Evolutionary conservation across 495 filamentous ascomycete species (phyloP).

Genomic region (Xylaria palmicola): DNA sequence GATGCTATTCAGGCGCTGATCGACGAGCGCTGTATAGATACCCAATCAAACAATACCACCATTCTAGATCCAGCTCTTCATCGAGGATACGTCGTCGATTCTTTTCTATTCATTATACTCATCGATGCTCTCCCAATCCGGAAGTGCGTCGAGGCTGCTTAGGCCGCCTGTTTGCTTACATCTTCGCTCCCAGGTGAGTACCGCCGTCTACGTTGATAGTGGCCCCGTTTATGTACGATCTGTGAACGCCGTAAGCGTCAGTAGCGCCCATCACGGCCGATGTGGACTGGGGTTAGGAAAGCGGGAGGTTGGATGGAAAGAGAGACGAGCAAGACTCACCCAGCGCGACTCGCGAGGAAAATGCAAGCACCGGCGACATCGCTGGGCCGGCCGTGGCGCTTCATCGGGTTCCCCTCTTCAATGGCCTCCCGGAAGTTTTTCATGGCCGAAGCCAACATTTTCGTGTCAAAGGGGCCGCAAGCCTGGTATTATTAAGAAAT

Average conservation of each 20-base stretch:
- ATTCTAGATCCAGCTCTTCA: not conserved
- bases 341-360: constrained; percentile 69
- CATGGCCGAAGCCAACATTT: constrained; percentile 79
- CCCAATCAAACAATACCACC: not conserved
- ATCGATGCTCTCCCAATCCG: not conserved
- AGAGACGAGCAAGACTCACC: constrained; percentile 31
- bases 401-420: constrained; percentile 62
- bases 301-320: not conserved
- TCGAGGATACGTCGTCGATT: no score
- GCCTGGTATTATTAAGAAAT: constrained; percentile 50
- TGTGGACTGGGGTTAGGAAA: not conserved
- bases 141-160: not conserved
- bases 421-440: constrained; percentile 61
- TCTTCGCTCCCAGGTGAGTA: constrained; percentile 32
- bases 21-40: constrained; percentile 1
- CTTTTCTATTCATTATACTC: not conserved
- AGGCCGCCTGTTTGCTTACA: constrained; percentile 16
- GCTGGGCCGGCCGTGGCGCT: constrained; percentile 65
- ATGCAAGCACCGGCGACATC: constrained; percentile 78
- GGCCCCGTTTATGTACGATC: constrained; percentile 70
- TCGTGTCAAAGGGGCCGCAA: constrained; percentile 77
- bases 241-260: constrained; percentile 4
- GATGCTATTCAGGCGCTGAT: not conserved
- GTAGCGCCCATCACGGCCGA: not conserved
- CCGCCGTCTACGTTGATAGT: constrained; percentile 76